These are phyloP conservation scores for Thyridium curvatum DNA, from an alignment of 2,329 filamentous ascomycete genomes.

Conservation along the genomic window DNA sequence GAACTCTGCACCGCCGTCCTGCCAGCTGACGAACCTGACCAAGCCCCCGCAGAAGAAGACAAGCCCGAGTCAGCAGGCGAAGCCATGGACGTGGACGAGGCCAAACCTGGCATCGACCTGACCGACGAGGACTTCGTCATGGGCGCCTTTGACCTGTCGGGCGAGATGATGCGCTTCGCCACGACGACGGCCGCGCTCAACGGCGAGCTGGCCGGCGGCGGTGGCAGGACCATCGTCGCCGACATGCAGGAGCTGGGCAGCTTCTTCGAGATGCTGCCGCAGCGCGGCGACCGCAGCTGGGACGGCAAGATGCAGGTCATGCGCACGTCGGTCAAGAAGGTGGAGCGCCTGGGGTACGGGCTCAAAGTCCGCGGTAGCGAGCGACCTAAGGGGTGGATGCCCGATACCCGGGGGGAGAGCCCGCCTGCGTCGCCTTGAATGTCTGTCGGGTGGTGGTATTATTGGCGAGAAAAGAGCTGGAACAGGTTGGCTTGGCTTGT, in stretches of 20 bases:
- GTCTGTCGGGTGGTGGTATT: too few relatives aligned
- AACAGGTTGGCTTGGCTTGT: too few relatives aligned
- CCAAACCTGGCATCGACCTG: constrained; percentile 47
- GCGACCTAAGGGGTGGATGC: constrained; percentile 85
- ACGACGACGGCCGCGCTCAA: constrained; percentile 80
- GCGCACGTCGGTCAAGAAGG: constrained; percentile 84
- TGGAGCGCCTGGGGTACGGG: constrained; percentile 85
- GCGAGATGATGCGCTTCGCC: constrained; percentile 95
- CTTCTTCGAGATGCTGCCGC: constrained; percentile 68
- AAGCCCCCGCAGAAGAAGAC: not conserved
- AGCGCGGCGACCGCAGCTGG: constrained; percentile 49
- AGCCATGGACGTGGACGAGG: constrained; percentile 10
- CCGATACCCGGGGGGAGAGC: constrained; percentile 49
- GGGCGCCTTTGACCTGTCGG: constrained; percentile 88
- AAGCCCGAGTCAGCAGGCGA: constrained; percentile 17
- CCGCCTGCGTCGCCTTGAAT: not conserved
- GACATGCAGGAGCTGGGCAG: constrained; percentile 77
- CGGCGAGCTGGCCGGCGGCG: constrained; percentile 41
- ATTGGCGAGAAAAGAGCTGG: too few relatives aligned
- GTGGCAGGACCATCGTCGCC: constrained; percentile 57
- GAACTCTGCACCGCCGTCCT: constrained; percentile 20
- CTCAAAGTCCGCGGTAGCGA: constrained; percentile 83
- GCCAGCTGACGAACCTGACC: too few relatives aligned
- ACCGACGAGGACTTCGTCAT: constrained; percentile 82
- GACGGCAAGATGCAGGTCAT: constrained; percentile 81